Percentiles rank a stretch among this genome's conserved stretches.
These are phyloP conservation scores for Colletotrichum coccodes DNA, from an alignment of 2,329 filamentous ascomycete genomes.

Conservation along the genomic window DNA sequence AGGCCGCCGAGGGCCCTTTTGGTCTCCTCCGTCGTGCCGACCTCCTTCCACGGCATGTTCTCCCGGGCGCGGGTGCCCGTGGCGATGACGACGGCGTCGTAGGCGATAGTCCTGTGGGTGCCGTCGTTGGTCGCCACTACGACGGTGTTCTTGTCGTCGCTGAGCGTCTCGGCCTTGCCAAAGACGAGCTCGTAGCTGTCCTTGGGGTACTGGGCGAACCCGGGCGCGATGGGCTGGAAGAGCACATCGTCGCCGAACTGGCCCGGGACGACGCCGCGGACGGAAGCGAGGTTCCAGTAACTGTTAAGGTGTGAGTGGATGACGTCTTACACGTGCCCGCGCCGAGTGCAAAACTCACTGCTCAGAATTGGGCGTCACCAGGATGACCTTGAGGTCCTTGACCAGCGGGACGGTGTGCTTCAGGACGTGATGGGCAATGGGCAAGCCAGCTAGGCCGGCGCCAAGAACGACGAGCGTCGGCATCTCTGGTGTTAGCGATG, in stretches of 20 bases:
- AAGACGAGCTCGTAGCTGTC: conserved; percentile 60
- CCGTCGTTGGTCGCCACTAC: conserved; percentile 45
- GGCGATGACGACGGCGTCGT: conserved; percentile 64
- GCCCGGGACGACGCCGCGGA: conserved; percentile 63
- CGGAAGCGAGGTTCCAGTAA: conserved; percentile 66
- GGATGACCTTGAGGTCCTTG: conserved; percentile 58
- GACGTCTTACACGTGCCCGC: no score
- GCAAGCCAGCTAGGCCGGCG: conserved; percentile 61
- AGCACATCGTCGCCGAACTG: conserved; percentile 57
- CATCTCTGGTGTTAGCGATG: conserved; percentile 45
- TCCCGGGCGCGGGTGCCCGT: conserved; percentile 58
- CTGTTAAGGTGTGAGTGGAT: conserved; percentile 48
- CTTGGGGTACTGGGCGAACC: conserved; percentile 56
- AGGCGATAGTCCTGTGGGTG: conserved; percentile 46
- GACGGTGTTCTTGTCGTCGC: conserved; percentile 47
- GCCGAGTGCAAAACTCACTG: conserved; percentile 17
- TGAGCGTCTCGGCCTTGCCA: conserved; percentile 52
- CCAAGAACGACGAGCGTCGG: conserved; percentile 64
- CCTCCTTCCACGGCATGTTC: conserved; percentile 60
- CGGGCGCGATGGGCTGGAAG: conserved; percentile 55
- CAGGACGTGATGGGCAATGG: conserved; percentile 61
- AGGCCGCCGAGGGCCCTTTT: conserved; percentile 48
- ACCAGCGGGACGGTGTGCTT: conserved; percentile 56
- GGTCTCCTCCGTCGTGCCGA: conserved; percentile 54
- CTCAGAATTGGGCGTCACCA: conserved; percentile 61